Conservation (phyloP, 1,284 basidiomycete species). For the Puccinia sorghi region DNA sequence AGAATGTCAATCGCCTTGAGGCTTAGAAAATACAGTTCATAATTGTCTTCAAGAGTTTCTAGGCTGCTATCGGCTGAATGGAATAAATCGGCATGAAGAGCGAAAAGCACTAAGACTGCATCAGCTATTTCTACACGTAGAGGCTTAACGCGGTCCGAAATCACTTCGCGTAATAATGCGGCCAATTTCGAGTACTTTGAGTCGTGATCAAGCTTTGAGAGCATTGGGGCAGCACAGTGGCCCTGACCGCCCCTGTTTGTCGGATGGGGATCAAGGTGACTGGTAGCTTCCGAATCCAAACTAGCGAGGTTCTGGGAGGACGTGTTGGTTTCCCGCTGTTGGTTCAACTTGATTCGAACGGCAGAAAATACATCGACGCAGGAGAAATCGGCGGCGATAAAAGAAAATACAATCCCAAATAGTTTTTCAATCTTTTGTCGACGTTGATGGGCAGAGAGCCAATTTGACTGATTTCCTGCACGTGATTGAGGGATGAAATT, state of each 20-base stretch:
- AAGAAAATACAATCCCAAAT: conserved; percentile 41
- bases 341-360: conserved; percentile 23
- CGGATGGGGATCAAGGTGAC: neutral
- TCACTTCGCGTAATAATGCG: conserved; percentile 1
- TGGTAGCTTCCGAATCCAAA: neutral
- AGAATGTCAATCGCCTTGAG: conserved; percentile 46
- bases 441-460: neutral
- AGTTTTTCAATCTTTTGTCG: conserved; percentile 30
- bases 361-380: conserved; percentile 30
- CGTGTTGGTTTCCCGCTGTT: neutral
- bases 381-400: conserved; percentile 42
- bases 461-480: neutral
- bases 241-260: neutral
- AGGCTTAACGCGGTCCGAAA: conserved; percentile 15
- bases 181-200: conserved; percentile 37
- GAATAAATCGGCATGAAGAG: conserved; percentile 42
- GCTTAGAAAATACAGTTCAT: conserved; percentile 40
- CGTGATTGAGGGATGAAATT: conserved; percentile 13
- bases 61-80: neutral
- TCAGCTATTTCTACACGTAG: conserved; percentile 46
- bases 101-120: conserved; percentile 34
- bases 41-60: conserved; percentile 18
- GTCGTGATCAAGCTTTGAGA: neutral
- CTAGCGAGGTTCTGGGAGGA: neutral
- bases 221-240: neutral